Evolutionary conservation across 768 basidiomycete genomes (phyloP).

Genomic region (Podaxis rugospora): DNA sequence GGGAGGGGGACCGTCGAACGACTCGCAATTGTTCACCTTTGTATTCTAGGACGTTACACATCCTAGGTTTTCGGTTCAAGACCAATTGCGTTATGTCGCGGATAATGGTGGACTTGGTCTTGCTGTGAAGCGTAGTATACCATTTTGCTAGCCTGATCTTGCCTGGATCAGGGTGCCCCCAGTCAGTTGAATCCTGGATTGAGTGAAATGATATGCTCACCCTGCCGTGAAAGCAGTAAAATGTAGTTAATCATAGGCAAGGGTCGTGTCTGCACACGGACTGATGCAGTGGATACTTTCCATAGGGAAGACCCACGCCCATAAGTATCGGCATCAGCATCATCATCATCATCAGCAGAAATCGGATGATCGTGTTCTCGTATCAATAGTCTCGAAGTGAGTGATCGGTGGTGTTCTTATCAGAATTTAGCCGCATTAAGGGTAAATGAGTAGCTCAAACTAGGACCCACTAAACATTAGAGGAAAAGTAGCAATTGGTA

Average conservation of each 20-base stretch:
- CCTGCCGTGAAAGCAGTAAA: conserved; percentile 91
- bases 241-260: conserved; percentile 85
- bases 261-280: not conserved
- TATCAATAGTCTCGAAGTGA: not conserved
- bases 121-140: conserved; percentile 82
- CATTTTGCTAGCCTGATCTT: conserved; percentile 95
- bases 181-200: not conserved
- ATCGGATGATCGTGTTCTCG: too few relatives aligned
- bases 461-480: too few relatives aligned
- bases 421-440: not conserved
- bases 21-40: conserved; percentile 53
- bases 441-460: too few relatives aligned
- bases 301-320: too few relatives aligned
- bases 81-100: conserved; percentile 96
- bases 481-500: not conserved
- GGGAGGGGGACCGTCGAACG: not conserved
- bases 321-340: too few relatives aligned
- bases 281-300: not conserved
- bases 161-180: conserved; percentile 38
- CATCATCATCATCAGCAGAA: too few relatives aligned
- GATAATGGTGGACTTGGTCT: conserved; percentile 85
- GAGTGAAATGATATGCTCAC: conserved; percentile 25
- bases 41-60: conserved; percentile 97
- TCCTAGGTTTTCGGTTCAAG: conserved; percentile 77
- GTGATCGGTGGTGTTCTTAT: not conserved